These are phyloP conservation scores for Mortierella antarctica DNA, from an alignment of 192 early-diverging fungal genomes.

Conservation along the genomic window DNA sequence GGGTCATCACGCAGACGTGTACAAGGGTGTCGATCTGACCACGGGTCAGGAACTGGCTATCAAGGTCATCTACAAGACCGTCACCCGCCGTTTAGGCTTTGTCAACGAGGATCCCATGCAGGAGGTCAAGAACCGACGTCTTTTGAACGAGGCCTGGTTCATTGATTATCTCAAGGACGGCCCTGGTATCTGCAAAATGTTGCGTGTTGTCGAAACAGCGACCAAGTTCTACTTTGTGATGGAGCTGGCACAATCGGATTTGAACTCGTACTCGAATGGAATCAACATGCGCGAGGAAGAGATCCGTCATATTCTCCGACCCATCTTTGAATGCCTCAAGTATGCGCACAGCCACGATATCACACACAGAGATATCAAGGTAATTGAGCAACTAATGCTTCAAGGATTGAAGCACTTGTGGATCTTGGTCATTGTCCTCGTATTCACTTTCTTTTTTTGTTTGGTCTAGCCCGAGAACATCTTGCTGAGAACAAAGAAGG, in stretches of 20 bases:
- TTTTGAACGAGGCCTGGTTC: conserved; percentile 51
- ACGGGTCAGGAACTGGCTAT: conserved; percentile 51
- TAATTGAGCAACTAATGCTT: background rate
- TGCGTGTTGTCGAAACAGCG: conserved; percentile 42
- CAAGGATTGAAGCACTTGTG: background rate
- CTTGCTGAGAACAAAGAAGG: conserved; percentile 30
- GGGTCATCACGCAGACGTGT: conserved; percentile 52
- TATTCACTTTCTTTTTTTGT: background rate
- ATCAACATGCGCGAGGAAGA: conserved; percentile 54
- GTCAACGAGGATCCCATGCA: conserved; percentile 47
- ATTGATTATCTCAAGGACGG: conserved; percentile 50
- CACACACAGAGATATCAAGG: conserved; percentile 53
- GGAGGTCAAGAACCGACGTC: conserved; percentile 42
- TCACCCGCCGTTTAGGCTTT: conserved; percentile 36
- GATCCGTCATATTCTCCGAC: conserved; percentile 45
- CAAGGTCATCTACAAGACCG: conserved; percentile 51
- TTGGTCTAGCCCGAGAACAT: conserved; percentile 46
- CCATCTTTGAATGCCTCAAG: conserved; percentile 53
- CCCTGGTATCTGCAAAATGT: conserved; percentile 46
- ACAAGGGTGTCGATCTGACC: conserved; percentile 42
- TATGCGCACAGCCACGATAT: conserved; percentile 44
- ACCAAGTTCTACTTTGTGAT: conserved; percentile 53
- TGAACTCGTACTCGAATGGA: conserved; percentile 52
- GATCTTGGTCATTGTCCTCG: background rate
- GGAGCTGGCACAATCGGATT: conserved; percentile 48